A percentile compares a stretch with the other conserved stretches of the same genome.
phyloP scores from a whole-genome alignment of 2,329 filamentous ascomycete genomes.

The Fusarium dimerum region DNA sequence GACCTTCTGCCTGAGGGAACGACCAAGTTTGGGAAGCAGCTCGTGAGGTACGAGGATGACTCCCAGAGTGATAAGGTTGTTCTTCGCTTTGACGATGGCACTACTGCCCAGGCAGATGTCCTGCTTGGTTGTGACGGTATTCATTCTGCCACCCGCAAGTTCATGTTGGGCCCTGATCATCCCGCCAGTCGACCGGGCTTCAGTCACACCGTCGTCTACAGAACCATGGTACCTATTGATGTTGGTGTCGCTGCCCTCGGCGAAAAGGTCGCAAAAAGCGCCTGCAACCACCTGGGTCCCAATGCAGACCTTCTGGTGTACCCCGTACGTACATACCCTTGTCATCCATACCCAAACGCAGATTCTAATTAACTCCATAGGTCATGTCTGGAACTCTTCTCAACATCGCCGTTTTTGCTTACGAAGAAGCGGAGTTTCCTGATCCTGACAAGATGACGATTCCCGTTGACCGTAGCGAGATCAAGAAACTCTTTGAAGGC shows the following conservation, averaged over 20 bases:
- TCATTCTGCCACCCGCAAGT: neutral
- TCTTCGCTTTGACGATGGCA: neutral
- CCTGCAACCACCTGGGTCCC: neutral
- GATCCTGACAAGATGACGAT: too few relatives aligned
- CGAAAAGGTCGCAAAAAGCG: neutral
- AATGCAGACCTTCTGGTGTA: neutral
- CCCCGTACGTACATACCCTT: too few relatives aligned
- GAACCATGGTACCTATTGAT: neutral
- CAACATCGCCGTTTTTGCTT: too few relatives aligned
- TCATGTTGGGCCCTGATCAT: neutral
- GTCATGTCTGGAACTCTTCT: too few relatives aligned
- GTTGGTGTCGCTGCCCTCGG: neutral
- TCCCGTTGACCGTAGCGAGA: neutral
- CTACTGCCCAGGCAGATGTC: neutral
- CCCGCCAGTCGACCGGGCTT: neutral
- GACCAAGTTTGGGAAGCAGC: neutral
- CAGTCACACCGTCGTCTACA: neutral
- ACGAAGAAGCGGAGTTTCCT: too few relatives aligned
- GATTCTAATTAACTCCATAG: too few relatives aligned
- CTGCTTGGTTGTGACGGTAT: constrained; percentile 1
- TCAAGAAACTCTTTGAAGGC: neutral
- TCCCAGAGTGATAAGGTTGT: neutral
- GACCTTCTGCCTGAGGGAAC: neutral
- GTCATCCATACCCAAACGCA: too few relatives aligned
- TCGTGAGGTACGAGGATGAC: neutral